Base-by-base conservation (phyloP, 2,329 filamentous ascomycete genomes). In the Dichotomopilus funicola region DNA sequence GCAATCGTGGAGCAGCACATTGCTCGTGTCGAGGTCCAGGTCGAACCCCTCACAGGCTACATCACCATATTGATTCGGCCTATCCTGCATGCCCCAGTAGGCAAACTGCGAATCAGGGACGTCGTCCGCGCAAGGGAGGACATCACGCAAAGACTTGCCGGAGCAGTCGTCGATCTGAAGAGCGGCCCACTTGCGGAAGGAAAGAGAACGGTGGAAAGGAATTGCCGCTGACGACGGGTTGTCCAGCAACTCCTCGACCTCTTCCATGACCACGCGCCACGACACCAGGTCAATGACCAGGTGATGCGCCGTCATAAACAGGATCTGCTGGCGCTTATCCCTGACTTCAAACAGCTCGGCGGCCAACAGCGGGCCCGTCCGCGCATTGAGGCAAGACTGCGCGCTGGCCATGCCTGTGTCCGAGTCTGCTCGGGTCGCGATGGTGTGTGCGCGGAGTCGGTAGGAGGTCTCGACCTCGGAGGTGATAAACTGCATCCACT, bases 251-350 rank as follows among this genome's bases (percentile, higher is more conserved):
- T 67, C 65, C 52, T 77, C 74, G 0, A 78, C 63, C 46, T 78
- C 74, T 38, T 73, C 69, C 0, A 76, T 61, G 1, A 78, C 64
- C 3, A 74, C 67, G 6, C 72, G 66, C 75, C 75, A 78, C 0
- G 73, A 75, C 1, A 78, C 72, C 4, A 77, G 61, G 51, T 78
- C 75, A 12, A 77, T 67, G 1, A 72, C 67, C 0, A 73, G 61
- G 53, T 74, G 72, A 11, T 73, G 71, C 1, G 65, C 67, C 6
- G 66, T 61, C 7, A 74, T 49, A 5, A 67, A 69, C 0, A 72
- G 47, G 1, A 62, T 44, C 37, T 69, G 68, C 6, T 60, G 33
- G 4, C 54, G 54, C 1, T 53, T n/a, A n/a, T 61, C 55, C 2
- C 59, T 57, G 3, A 51, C 51, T 0, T 49, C 38, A 34, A 70